Evolutionary conservation across 2,329 filamentous ascomycete genomes (phyloP).

Genomic region (Pyricularia pennisetigena): DNA sequence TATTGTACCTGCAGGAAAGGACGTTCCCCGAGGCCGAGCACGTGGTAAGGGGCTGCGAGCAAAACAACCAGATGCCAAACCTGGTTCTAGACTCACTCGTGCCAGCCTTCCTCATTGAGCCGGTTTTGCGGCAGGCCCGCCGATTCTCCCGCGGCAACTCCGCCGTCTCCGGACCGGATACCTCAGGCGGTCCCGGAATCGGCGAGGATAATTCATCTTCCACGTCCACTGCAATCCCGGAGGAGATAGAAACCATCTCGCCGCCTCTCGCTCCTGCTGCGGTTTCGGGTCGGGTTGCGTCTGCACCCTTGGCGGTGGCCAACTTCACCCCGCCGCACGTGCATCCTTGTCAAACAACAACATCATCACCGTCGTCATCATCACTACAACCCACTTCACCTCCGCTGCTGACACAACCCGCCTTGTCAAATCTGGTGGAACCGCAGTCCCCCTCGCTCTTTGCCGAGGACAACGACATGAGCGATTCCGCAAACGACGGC

Average conservation of each 20-base stretch:
- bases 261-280: neutral
- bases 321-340: neutral
- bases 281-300: neutral
- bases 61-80: slow-evolving; percentile 22
- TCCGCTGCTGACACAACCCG: neutral
- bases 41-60: neutral
- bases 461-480: neutral
- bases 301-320: neutral
- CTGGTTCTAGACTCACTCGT: slow-evolving; percentile 37
- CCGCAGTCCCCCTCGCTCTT: neutral
- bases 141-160: slow-evolving; percentile 40
- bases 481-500: neutral
- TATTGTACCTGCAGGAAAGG: neutral
- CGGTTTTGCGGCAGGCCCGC: slow-evolving; percentile 55
- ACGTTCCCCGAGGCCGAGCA: neutral
- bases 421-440: neutral
- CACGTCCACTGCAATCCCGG: neutral
- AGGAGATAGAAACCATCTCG: neutral
- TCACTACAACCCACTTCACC: neutral
- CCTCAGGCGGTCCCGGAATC: neutral
- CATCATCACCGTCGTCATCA: neutral
- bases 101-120: slow-evolving; percentile 55
- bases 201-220: neutral
- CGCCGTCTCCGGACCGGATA: slow-evolving; percentile 7
- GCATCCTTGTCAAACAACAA: neutral